Evolutionary conservation across 805 yeast species (phyloP), one percentile per base, ranked within the genome.

Genomic region (Metschnikowia peoriensis): DNA sequence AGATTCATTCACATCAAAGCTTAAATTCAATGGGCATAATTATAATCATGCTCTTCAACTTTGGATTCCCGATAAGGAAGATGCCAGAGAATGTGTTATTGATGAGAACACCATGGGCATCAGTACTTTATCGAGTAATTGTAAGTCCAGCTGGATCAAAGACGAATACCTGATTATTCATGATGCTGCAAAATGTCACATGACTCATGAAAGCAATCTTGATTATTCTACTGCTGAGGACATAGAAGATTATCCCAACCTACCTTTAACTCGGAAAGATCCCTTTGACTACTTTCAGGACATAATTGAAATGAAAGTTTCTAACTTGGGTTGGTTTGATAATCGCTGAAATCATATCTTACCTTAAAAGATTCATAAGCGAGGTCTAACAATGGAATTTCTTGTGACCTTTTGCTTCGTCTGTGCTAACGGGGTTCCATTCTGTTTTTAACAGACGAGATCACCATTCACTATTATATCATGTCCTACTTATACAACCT

Each of bases 31-130:
- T 16, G 60, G 66, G 41, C 71, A 73, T 55, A 71, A 73, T 47
- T 77, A 67, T 59, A 79, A 75, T 54, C 49, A 58, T n/a, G 79
- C 77, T 51, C 66, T 78, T 47, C 65, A 67, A 22, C 56, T 78
- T 37, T 79, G 82, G 83, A 80, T 79, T 4, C 72, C 78, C 5
- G 75, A 77, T 56, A 60, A 65, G 27, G 57, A 72, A 8, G 78
- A 82, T 61, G 7, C 41, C 32, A 7, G 28, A 42, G 66, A 66
- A 39, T 59, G 61, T 10, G 47, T 60, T 14, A 64, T 67, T 4
- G 52, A 59, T 12, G 59, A 74, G 38, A 67, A 80, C 12, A 77
- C 80, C 8, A 75, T 79, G 59, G 63, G 66, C 43, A 66, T 65
- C 46, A 47, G 56, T 2, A 61, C 64, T 28, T 57, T 78, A 43